Percentiles rank a stretch among this genome's conserved stretches.
Evolutionary conservation across 106 monocot species (phyloP).

Genomic region (Amphibolis antarctica): DNA sequence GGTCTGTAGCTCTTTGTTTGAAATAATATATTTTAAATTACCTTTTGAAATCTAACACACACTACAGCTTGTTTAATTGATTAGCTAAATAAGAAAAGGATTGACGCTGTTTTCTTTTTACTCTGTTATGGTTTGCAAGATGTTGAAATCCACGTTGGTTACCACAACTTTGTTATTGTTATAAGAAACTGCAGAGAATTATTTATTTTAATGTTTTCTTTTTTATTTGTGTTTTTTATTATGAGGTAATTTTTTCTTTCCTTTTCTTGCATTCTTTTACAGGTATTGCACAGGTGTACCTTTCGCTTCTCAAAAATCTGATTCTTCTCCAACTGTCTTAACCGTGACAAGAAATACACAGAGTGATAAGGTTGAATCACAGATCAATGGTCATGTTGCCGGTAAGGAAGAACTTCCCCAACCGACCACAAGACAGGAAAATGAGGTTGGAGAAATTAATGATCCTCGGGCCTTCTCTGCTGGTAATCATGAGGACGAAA

Average conservation of each 20-base stretch:
- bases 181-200: not conserved
- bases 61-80: too few species aligned
- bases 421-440: constrained; percentile 5
- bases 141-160: not conserved
- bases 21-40: too few species aligned
- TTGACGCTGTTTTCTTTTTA: too few species aligned
- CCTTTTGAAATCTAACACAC: too few species aligned
- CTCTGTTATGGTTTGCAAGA: too few species aligned
- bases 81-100: too few species aligned
- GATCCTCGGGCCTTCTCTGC: constrained; percentile 10
- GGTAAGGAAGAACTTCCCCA: constrained; percentile 7
- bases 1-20: too few species aligned
- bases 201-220: not conserved
- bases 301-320: constrained; percentile 9
- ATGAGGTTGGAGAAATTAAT: constrained; percentile 8
- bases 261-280: not conserved
- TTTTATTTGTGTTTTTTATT: not conserved
- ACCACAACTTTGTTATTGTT: not conserved
- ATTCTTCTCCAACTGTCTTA: constrained; percentile 16
- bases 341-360: constrained; percentile 8
- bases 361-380: constrained; percentile 12
- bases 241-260: constrained; percentile 1
- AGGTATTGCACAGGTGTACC: constrained; percentile 42
- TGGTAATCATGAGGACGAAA: constrained; percentile 16
- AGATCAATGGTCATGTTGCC: not conserved